These are phyloP conservation scores for Leishmania aethiopica DNA, from an alignment of 208 protist species.

Conservation along the genomic window DNA sequence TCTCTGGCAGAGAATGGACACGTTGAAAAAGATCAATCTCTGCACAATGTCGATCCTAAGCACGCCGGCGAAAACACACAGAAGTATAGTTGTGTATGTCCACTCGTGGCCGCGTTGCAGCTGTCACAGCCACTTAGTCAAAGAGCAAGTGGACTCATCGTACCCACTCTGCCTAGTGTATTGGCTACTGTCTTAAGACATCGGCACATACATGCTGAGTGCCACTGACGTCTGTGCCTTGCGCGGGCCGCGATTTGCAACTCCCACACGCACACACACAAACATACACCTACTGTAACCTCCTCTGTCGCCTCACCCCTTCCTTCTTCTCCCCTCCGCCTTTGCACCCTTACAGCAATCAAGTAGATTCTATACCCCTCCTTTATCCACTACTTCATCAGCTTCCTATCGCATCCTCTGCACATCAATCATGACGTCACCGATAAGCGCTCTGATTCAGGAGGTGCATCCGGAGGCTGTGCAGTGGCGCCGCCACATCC, in stretches of 20 bases:
- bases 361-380: not conserved
- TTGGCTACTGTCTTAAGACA: not conserved
- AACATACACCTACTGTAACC: not conserved
- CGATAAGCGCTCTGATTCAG: slow-evolving; percentile 25
- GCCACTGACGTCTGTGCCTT: not conserved
- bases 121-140: not conserved
- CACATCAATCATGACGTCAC: slow-evolving; percentile 14
- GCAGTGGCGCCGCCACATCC: slow-evolving; percentile 80
- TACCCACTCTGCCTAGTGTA: not conserved
- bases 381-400: not conserved
- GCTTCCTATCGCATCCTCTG: not conserved
- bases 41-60: not conserved
- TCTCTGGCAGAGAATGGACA: not conserved
- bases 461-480: slow-evolving; percentile 50
- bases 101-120: not conserved
- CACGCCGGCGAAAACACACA: not conserved
- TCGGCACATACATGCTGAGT: not conserved
- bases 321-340: not conserved
- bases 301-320: not conserved
- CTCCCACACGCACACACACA: too few relatives aligned
- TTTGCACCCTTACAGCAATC: too few relatives aligned
- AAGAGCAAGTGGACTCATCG: not conserved
- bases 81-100: not conserved
- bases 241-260: not conserved
- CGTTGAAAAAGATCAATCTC: not conserved